Evolutionary conservation across 2,329 filamentous ascomycete species (phyloP), one percentile per base, ranked within the genome.

Genomic region (Apiospora marii): DNA sequence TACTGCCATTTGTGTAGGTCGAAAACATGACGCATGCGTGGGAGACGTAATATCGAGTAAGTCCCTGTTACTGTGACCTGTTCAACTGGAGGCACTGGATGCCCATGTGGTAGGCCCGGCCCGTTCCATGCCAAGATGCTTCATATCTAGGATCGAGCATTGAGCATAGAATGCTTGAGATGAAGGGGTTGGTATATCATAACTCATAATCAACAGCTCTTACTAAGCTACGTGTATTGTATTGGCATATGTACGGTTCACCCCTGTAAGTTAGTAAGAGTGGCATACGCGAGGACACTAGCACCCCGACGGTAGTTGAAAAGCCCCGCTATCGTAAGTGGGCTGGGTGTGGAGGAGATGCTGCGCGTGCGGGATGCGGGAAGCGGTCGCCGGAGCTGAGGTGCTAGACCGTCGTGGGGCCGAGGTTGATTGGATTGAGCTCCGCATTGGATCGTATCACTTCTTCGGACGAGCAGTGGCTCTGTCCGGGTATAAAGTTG

Each of bases 361-460:
- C 46, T 49, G 46, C 46, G 46, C 44, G 43, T 44, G 43, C 16
- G 41, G 41, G 41, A 43, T 46, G 44, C 44, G 46, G 46, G 46
- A 49, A 10, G 10, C 53, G 53, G 53, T 19, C 30, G 53, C 34
- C 53, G 53, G 53, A 37, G 53, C 22, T 19, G 53, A 30, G 7
- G 53, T 30, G 37, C 58, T 41, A 64, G 19, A n/a, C 34, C 12
- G 37, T 24, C 16, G 58, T n/a, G 58, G 58, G 58, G 58, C 58
- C 58, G 58, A 64, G 58, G 34, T 64, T 64, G 58, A 41, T 64
- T 64, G 34, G 10, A 41, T 7, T 3, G 30, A 41, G 34, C 58
- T 64, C 58, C 58, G 58, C 58, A 64, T 14, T 41, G 34, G 22
- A 64, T 64, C 58, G 34, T 14, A n/a, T 64, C 58, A n/a, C 34